Evolutionary conservation across 2,329 filamentous ascomycete species (phyloP), one percentile per base, ranked within the genome.

Genomic region (Fusarium haematococcum): DNA sequence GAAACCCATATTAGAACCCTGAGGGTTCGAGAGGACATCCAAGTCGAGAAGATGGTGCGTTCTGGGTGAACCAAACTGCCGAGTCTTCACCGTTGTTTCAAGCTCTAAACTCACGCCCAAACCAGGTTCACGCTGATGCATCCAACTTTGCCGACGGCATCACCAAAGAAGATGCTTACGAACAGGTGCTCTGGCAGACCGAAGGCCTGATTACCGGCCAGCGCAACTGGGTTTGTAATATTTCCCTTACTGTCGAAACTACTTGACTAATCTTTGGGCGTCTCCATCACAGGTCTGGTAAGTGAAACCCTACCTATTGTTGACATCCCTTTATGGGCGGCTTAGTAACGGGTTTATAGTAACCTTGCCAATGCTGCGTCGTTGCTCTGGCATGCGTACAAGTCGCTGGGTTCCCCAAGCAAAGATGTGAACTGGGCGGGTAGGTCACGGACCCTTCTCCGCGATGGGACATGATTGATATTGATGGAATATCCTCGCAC

Each of bases 331-430:
- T 25, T 3, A 33, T 14, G 54, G 45, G 43, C 10, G n/a, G 35
- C 27, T 16, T 35, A 25, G 37, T 78, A 63, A 78, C 57, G 2
- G 35, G n/a, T 30, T 6, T 23, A 10, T 75, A 94, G 93, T 83
- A 96, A 97, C 82, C 88, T 95, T 57, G 87, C 94, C 74, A 97
- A 96, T 80, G 85, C 91, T 5, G 91, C 94, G 9, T 91, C 93
- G 5, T 87, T 96, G 32, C 86, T 96, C 73, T 96, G 93, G 92
- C 93, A 97, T 79, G 93, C 92, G 5, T 93, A 92, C 80, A 92
- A 94, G 80, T 94, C 93, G 10, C 86, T 96, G 16, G 88, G 91
- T 2, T 82, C 85, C 0, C 93, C 94, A 1, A 92, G 90, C 61
- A 88, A 84, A 43, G 83, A 89, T 18, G 92, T 94, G 25, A 96